phyloP scores from a whole-genome alignment of 108 stramenopile species.

The Cyclotella baltica region DNA sequence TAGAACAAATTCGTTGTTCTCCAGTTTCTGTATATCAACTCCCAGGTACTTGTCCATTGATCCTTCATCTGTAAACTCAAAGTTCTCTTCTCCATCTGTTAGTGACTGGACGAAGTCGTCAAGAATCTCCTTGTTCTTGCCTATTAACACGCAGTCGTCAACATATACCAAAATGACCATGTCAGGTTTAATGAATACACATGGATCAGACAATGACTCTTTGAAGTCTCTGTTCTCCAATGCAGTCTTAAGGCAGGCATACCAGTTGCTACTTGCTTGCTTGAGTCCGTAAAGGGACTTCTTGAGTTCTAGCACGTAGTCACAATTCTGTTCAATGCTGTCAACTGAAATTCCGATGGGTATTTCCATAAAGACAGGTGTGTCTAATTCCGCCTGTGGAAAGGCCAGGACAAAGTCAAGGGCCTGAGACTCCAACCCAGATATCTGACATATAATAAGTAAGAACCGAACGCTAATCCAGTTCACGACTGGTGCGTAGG shows the following conservation, averaged over 20 bases:
- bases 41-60: too few relatives aligned
- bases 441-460: background rate
- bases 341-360: background rate
- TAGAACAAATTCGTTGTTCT: background rate
- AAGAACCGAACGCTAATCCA: background rate
- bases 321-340: background rate
- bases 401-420: slow-evolving; percentile 18
- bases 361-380: slow-evolving; percentile 2
- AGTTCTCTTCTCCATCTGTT: background rate
- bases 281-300: slow-evolving; percentile 14
- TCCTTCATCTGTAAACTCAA: background rate
- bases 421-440: background rate
- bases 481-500: background rate
- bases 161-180: slow-evolving; percentile 9
- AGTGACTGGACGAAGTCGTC: background rate
- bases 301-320: background rate
- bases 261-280: slow-evolving; percentile 13
- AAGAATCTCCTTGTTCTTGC: background rate
- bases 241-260: background rate
- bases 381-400: slow-evolving; percentile 14
- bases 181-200: slow-evolving; percentile 5
- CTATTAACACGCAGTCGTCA: background rate
- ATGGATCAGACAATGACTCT: slow-evolving; percentile 13
- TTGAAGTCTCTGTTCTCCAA: background rate
- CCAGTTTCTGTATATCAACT: too few relatives aligned